A percentile compares a stretch with the other conserved stretches of the same genome.
These are phyloP conservation scores for Passalora sequoiae DNA, from an alignment of 2,329 filamentous ascomycete species.

Conservation along the genomic window DNA sequence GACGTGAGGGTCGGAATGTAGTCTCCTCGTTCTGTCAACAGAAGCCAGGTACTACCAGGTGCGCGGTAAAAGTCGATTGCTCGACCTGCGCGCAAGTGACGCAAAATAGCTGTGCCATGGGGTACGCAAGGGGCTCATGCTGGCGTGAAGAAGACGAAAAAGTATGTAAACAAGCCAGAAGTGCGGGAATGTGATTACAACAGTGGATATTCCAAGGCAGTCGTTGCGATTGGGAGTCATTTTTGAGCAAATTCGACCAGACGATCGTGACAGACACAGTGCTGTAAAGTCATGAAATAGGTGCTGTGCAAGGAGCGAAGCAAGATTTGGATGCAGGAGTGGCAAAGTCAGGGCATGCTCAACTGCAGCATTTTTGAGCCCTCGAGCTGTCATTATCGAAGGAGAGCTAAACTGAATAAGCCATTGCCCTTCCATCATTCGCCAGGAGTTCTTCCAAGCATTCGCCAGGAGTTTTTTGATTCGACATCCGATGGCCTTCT, in stretches of 20 bases:
- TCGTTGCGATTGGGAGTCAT: too few species aligned
- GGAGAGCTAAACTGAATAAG: neutral
- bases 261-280: too few species aligned
- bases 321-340: neutral
- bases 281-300: too few species aligned
- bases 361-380: neutral
- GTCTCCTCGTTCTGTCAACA: slow-evolving; percentile 26
- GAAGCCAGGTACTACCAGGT: slow-evolving; percentile 18
- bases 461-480: neutral
- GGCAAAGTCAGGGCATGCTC: neutral
- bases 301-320: neutral
- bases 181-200: neutral
- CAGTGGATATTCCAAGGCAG: too few species aligned
- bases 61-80: slow-evolving; percentile 1
- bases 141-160: slow-evolving; percentile 16
- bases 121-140: slow-evolving; percentile 16
- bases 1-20: slow-evolving; percentile 31
- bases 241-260: too few species aligned
- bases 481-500: too few species aligned
- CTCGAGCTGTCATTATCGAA: too few species aligned
- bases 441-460: neutral
- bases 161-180: slow-evolving; percentile 15
- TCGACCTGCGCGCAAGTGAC: neutral
- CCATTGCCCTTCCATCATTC: neutral
- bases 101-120: slow-evolving; percentile 4